Evolutionary conservation across 2,329 filamentous ascomycete genomes (phyloP).

Genomic region (Ceratocystis huliohia): DNA sequence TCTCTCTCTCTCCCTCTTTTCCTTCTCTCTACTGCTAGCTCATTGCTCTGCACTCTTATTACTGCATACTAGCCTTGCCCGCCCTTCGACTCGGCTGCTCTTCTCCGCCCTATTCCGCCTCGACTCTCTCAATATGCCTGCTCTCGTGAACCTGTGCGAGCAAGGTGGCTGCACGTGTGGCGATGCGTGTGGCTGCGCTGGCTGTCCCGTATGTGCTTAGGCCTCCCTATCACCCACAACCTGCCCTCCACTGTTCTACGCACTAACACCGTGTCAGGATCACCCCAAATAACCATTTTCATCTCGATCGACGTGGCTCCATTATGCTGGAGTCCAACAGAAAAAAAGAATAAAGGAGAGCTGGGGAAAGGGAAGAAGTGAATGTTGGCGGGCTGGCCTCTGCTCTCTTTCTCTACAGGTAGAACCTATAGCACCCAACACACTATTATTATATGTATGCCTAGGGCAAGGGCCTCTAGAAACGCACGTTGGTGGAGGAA

Average conservation of each 20-base stretch:
- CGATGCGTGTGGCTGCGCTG: slow-evolving; percentile 32
- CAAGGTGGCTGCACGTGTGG: slow-evolving; percentile 33
- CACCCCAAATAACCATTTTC: not conserved
- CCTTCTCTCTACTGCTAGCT: not conserved
- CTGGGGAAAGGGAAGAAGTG: too few species aligned
- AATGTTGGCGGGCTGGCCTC: too few species aligned
- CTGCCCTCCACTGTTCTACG: not conserved
- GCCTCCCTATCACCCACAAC: not conserved
- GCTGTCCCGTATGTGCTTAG: slow-evolving; percentile 33
- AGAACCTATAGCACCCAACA: too few species aligned
- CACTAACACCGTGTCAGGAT: not conserved
- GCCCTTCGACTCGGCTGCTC: not conserved
- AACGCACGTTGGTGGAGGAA: not conserved
- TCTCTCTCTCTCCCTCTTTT: not conserved
- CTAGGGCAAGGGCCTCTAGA: too few species aligned
- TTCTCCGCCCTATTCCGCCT: not conserved
- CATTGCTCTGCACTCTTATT: too few species aligned
- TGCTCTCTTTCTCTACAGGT: too few species aligned
- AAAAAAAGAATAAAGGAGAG: too few species aligned
- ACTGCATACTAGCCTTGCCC: too few species aligned
- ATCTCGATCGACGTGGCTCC: not conserved
- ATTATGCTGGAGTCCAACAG: not conserved
- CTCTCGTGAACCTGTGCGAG: slow-evolving; percentile 33
- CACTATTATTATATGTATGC: too few species aligned
- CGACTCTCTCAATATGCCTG: slow-evolving; percentile 29